Conservation (phyloP, 257 asterid species). For the Solanum paucissectum region DNA sequence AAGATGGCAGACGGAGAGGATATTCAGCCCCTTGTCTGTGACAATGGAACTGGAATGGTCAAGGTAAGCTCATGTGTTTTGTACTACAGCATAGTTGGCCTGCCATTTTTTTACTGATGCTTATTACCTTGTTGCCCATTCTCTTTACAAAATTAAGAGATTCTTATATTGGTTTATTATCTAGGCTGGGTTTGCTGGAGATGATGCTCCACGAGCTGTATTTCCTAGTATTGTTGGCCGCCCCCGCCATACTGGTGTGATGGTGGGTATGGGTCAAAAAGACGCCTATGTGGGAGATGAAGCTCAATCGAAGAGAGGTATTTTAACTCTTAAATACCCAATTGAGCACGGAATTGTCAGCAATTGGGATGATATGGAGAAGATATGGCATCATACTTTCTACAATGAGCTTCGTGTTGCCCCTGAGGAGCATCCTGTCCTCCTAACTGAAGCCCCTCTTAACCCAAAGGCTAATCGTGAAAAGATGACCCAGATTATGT, state of each 20-base stretch:
- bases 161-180: neutral
- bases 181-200: slow-evolving; percentile 97
- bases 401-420: slow-evolving; percentile 94
- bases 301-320: slow-evolving; percentile 90
- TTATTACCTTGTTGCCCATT: neutral
- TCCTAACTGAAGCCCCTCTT: slow-evolving; percentile 85
- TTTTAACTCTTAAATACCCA: slow-evolving; percentile 76
- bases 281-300: slow-evolving; percentile 92
- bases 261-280: slow-evolving; percentile 95
- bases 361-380: slow-evolving; percentile 98
- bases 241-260: slow-evolving; percentile 92
- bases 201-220: slow-evolving; percentile 93
- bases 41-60: slow-evolving; percentile 44
- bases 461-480: slow-evolving; percentile 94
- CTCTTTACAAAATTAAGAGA: neutral
- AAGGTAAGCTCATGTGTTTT: slow-evolving; percentile 11
- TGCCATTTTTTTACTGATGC: neutral
- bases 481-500: slow-evolving; percentile 93
- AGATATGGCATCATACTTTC: slow-evolving; percentile 95
- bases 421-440: slow-evolving; percentile 90
- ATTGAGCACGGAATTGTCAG: slow-evolving; percentile 88
- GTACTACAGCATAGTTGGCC: neutral
- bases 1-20: slow-evolving; percentile 35
- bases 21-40: slow-evolving; percentile 36
- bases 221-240: slow-evolving; percentile 91